Evolutionary conservation across 331 rosid species (phyloP).

Genomic region (Saraca asoca): DNA sequence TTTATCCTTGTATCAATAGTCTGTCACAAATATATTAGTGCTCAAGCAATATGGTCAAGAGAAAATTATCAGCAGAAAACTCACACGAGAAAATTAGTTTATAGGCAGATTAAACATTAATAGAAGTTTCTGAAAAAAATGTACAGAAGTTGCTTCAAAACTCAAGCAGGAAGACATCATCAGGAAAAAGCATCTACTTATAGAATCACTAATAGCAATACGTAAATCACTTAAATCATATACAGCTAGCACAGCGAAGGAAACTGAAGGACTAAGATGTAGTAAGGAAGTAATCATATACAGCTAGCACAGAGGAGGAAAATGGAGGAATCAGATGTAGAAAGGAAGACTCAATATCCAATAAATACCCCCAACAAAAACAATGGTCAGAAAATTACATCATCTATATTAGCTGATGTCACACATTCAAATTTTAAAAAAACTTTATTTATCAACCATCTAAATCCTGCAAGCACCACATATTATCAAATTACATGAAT

Average conservation of each 20-base stretch:
- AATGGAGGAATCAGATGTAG: not conserved
- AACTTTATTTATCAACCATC: not conserved
- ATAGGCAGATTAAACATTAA: constrained; percentile 11
- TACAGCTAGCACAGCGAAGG: not conserved
- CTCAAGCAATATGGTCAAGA: constrained; percentile 30
- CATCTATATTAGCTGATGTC: too few species aligned
- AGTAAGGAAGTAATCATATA: constrained; percentile 1
- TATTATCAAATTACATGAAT: not conserved
- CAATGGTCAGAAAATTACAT: too few species aligned
- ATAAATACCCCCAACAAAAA: not conserved
- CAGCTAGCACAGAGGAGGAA: not conserved
- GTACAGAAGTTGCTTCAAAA: not conserved
- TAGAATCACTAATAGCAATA: not conserved
- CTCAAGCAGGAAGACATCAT: not conserved
- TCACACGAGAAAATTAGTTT: not conserved
- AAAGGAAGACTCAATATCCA: not conserved
- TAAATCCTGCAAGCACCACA: not conserved
- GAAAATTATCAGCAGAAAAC: constrained; percentile 13
- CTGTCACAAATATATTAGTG: constrained; percentile 48
- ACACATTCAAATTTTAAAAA: not conserved
- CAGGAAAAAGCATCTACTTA: not conserved
- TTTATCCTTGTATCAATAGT: constrained; percentile 87
- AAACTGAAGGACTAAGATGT: not conserved
- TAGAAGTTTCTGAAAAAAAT: too few species aligned
- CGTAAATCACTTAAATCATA: not conserved